These are phyloP conservation scores for Schizonepeta tenuifolia DNA, from an alignment of 257 asterid genomes.

Conservation along the genomic window DNA sequence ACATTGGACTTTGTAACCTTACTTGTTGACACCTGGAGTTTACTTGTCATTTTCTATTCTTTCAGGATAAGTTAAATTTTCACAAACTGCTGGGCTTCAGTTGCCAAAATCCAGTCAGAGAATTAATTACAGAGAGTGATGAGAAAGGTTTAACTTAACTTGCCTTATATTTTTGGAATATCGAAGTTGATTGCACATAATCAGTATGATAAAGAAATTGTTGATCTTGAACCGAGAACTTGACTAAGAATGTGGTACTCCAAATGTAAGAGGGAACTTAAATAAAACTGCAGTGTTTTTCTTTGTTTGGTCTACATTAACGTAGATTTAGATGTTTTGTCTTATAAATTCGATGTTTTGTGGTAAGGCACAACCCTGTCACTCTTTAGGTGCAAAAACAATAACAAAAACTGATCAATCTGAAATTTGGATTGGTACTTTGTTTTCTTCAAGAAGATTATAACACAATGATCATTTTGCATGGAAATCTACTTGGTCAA, in stretches of 20 bases:
- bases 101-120: conserved; percentile 59
- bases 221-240: background rate
- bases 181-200: background rate
- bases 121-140: conserved; percentile 50
- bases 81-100: conserved; percentile 82
- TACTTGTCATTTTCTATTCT: conserved; percentile 34
- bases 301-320: background rate
- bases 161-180: conserved; percentile 15
- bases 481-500: conserved; percentile 8
- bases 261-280: background rate
- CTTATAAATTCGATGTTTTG: conserved; percentile 11
- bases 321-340: conserved; percentile 13
- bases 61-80: conserved; percentile 85
- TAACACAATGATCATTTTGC: background rate
- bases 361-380: background rate
- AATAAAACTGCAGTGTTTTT: background rate
- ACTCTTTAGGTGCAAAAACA: too few species aligned
- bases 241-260: conserved; percentile 10
- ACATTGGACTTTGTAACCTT: conserved; percentile 20
- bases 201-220: conserved; percentile 6
- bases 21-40: conserved; percentile 20
- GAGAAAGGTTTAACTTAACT: conserved; percentile 56
- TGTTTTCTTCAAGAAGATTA: background rate
- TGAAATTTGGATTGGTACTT: background rate
- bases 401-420: too few species aligned